phyloP scores from a whole-genome alignment of 306 rosid species.

The Rosa rugosa region DNA sequence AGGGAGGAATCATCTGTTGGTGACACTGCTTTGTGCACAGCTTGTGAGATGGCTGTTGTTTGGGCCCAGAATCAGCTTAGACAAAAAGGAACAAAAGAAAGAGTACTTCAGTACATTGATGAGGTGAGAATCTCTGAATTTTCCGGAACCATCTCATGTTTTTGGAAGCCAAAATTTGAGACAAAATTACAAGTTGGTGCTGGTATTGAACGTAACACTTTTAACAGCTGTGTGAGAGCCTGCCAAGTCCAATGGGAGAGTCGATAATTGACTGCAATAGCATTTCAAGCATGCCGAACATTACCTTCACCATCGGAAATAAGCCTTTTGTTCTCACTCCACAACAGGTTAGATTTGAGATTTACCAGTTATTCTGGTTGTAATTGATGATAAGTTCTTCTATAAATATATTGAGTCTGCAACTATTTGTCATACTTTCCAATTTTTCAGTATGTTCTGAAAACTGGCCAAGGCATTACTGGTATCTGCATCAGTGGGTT shows the following conservation, averaged over 20 bases:
- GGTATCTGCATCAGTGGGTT: slow-evolving; percentile 79
- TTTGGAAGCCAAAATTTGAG: slow-evolving; percentile 9
- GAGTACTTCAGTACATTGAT: slow-evolving; percentile 49
- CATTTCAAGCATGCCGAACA: slow-evolving; percentile 60
- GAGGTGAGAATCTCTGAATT: slow-evolving; percentile 43
- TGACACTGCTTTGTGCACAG: slow-evolving; percentile 49
- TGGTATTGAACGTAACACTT: slow-evolving; percentile 8
- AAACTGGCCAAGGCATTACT: slow-evolving; percentile 66
- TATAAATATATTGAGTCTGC: background rate
- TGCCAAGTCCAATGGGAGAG: slow-evolving; percentile 85
- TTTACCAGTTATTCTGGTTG: background rate
- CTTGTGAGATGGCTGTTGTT: slow-evolving; percentile 74
- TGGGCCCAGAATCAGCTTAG: slow-evolving; percentile 80
- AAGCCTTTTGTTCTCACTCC: slow-evolving; percentile 62
- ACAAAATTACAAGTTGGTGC: slow-evolving; percentile 11
- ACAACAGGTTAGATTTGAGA: slow-evolving; percentile 58
- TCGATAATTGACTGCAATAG: slow-evolving; percentile 53
- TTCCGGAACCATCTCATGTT: background rate
- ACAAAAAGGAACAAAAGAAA: slow-evolving; percentile 58
- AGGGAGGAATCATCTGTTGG: slow-evolving; percentile 30
- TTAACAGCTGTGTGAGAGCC: slow-evolving; percentile 67
- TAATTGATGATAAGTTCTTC: background rate
- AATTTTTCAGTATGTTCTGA: slow-evolving; percentile 55
- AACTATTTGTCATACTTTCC: slow-evolving; percentile 30
- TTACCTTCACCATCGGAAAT: slow-evolving; percentile 70